Evolutionary conservation across 1,284 basidiomycete genomes (phyloP).

Genomic region (Mycena citricolor): DNA sequence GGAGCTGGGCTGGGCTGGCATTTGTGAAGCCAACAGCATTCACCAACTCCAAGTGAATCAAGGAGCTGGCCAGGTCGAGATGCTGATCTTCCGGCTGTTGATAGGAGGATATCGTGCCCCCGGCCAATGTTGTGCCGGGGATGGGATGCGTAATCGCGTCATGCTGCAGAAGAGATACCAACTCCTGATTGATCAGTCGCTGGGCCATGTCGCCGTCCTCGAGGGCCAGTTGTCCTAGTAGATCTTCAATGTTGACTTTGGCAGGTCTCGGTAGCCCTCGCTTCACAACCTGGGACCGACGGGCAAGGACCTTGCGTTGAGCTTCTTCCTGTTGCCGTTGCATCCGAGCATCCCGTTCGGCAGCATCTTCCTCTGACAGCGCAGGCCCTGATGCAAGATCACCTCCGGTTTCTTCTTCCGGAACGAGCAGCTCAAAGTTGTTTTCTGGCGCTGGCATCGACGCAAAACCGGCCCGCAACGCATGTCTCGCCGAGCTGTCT

Average conservation of each 20-base stretch:
- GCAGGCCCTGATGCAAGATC: slow-evolving; percentile 43
- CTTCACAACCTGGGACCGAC: slow-evolving; percentile 83
- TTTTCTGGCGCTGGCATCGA: slow-evolving; percentile 93
- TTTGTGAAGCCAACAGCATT: slow-evolving; percentile 80
- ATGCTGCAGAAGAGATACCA: slow-evolving; percentile 80
- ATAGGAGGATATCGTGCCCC: slow-evolving; percentile 73
- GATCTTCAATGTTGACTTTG: slow-evolving; percentile 70
- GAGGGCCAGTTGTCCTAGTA: slow-evolving; percentile 62
- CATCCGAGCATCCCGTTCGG: slow-evolving; percentile 85
- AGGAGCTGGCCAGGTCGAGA: slow-evolving; percentile 69
- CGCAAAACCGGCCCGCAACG: slow-evolving; percentile 81
- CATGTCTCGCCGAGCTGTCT: slow-evolving; percentile 62
- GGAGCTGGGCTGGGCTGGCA: slow-evolving; percentile 77
- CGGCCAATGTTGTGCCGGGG: slow-evolving; percentile 84
- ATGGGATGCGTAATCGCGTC: slow-evolving; percentile 89
- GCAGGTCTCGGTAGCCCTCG: slow-evolving; percentile 84
- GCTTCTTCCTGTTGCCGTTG: slow-evolving; percentile 74
- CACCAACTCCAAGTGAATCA: slow-evolving; percentile 83
- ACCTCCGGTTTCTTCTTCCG: slow-evolving; percentile 77
- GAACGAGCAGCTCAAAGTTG: slow-evolving; percentile 94
- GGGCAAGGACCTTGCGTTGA: slow-evolving; percentile 73
- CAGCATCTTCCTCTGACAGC: slow-evolving; percentile 81
- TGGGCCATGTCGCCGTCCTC: slow-evolving; percentile 50
- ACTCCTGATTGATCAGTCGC: slow-evolving; percentile 76
- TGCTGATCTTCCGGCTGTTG: slow-evolving; percentile 77